These are phyloP conservation scores for Vitellaria paradoxa DNA, from an alignment of 179 eudicot genomes.

Conservation along the genomic window DNA sequence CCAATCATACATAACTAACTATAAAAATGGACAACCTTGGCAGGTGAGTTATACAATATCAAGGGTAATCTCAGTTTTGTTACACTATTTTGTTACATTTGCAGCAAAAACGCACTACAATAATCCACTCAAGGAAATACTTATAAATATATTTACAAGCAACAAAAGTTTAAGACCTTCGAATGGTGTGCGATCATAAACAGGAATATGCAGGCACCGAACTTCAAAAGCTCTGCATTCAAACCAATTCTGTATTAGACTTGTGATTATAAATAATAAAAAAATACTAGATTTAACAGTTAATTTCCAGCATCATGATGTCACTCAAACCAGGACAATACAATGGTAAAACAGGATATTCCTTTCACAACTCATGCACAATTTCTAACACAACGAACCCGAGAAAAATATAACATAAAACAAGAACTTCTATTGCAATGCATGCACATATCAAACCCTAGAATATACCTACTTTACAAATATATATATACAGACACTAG, in stretches of 20 bases:
- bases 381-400: not conserved
- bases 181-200: constrained; percentile 71
- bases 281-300: not conserved
- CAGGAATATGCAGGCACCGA: constrained; percentile 80
- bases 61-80: not conserved
- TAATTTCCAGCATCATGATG: not conserved
- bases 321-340: constrained; percentile 1
- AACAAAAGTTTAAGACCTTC: constrained; percentile 44
- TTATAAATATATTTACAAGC: not conserved
- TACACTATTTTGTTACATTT: not conserved
- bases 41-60: not conserved
- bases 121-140: not conserved
- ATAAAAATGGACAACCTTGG: not conserved
- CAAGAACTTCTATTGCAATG: not conserved
- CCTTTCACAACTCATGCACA: not conserved
- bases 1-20: not conserved
- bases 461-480: not conserved
- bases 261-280: not conserved
- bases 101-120: not conserved
- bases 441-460: not conserved
- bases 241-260: constrained; percentile 9
- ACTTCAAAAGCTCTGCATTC: constrained; percentile 70
- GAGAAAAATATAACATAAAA: not conserved
- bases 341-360: not conserved
- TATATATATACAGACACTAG: not conserved